Base-by-base conservation (phyloP, 208 protist genomes). In the Leishmania gerbilli region DNA sequence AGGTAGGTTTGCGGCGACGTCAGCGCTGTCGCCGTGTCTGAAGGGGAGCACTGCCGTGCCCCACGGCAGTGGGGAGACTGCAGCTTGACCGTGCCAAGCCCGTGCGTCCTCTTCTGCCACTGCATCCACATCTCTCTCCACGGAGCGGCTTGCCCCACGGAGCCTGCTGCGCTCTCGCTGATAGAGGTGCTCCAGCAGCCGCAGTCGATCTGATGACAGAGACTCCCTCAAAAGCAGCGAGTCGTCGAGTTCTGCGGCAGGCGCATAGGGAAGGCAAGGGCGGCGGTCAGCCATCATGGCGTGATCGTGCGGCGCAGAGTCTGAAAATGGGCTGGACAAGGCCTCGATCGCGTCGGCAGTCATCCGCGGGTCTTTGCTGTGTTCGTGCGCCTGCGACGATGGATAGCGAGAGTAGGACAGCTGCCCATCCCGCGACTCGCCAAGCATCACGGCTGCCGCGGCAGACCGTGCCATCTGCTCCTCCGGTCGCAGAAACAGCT, bases 401-500 rank as follows among this genome's bases (percentile, higher is more conserved):
- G 62, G 13, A 40, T 68, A 21, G 15, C 27, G 31, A 40, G 62
- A 68, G 31, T 27, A 68, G 62, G 13, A 31, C 58, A 68, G 15
- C 31, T 40, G 62, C 62, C 62, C 31, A 68, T 68, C 31, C 62
- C 13, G 31, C 27, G 11, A 17, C n/a, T 75, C 71, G 11, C 71
- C 71, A 37, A 34, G 65, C 65, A 62, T 47, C 55, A 34, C 62
- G 3, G 74, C 34, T 24, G 68, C 76, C 24, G 75, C 74, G 31
- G 75, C 60, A 34, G 75, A 56, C 8, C 58, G 74, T 31, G 68
- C 74, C 19, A 79, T 1, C 19, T 71, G 67, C 68, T 76, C 80
- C 55, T 78, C 79, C n/a, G 79, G 79, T n/a, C 56, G 74, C 15
- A 74, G 55, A 37, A 89, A 87, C 2, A 84, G 79, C 49, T 83